Percentiles rank a stretch among this genome's conserved stretches.
These are phyloP conservation scores for Globisporangium echinulatum DNA, from an alignment of 352 stramenopile species.

Conservation along the genomic window DNA sequence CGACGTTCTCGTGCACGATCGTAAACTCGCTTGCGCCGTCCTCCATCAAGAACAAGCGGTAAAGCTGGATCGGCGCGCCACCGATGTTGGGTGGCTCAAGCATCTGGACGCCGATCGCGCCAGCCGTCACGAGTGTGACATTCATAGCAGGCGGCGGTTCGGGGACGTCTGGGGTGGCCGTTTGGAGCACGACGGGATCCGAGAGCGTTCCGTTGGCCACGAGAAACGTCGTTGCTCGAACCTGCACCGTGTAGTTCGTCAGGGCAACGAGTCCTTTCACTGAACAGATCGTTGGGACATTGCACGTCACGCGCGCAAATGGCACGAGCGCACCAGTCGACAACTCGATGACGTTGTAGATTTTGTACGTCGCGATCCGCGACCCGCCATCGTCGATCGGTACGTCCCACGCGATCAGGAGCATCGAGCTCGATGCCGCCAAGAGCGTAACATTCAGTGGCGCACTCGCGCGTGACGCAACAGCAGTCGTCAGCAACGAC, in stretches of 20 bases:
- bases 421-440: constrained; percentile 26
- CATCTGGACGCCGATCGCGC: constrained; percentile 50
- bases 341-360: constrained; percentile 24
- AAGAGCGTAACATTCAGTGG: constrained; percentile 27
- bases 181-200: constrained; percentile 15
- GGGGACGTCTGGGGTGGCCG: constrained; percentile 31
- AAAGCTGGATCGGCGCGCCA: constrained; percentile 33
- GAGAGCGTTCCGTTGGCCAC: constrained; percentile 26
- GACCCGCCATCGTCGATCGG: constrained; percentile 46
- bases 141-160: constrained; percentile 25
- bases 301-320: constrained; percentile 25
- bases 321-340: constrained; percentile 4
- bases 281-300: constrained; percentile 24
- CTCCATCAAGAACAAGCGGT: constrained; percentile 29
- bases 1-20: constrained; percentile 21
- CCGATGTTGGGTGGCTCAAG: constrained; percentile 39
- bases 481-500: constrained; percentile 21
- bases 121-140: constrained; percentile 31
- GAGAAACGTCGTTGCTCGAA: constrained; percentile 25
- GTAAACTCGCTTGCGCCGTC: constrained; percentile 17
- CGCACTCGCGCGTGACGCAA: constrained; percentile 18
- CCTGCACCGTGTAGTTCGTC: constrained; percentile 35
- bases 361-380: constrained; percentile 33
- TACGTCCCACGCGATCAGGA: constrained; percentile 37
- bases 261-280: constrained; percentile 32